Base-by-base conservation (phyloP, 257 asterid genomes). In the Haberlea rhodopensis region DNA sequence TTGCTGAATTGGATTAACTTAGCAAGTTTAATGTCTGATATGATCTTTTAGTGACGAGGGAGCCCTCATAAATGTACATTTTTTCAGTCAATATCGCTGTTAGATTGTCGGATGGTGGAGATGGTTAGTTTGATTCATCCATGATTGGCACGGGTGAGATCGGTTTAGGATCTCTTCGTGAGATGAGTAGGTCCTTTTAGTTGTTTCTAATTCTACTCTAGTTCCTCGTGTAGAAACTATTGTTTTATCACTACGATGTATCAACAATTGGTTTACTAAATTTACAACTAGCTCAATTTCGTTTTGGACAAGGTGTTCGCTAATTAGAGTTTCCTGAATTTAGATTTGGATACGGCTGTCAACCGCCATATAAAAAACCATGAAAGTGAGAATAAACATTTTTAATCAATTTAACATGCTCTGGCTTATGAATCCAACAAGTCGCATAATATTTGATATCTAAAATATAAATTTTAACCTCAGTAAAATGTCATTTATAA, bases 1-100 rank as follows among this genome's bases (percentile, higher is more conserved):
- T 83, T 71, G 89, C n/a, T n/a, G 83, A 78, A 72, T 79, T 59
- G 90, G 91, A 20, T 73, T 81, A 62, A 86, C 77, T 71, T 78
- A n/a, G n/a, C 3, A 29, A 72, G 72, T 48, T 19, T n/a, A n/a
- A 3, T 24, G 57, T 58, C 48, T 27, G 43, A 62, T 16, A 24
- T 16, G 10, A 15, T 53, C 34, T 59, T 28, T 15, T 43, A 16
- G 51, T 43, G n/a, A 37, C 13, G 16, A 55, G 54, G n/a, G 9
- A 45, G 40, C 34, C 54, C 70, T 49, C 70, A 57, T 49, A 49
- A 45, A 55, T 28, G 57, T 68, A 56, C 61, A 66, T 28, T 27
- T n/a, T 65, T 67, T 70, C 18, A 19, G 40, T 53, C 60, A 62
- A 57, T 19, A 54, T 59, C 57, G 54, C 28, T 59, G 26, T 52